phyloP scores from a whole-genome alignment of 176 grass and related monocot species.

The Musa itinerans region DNA sequence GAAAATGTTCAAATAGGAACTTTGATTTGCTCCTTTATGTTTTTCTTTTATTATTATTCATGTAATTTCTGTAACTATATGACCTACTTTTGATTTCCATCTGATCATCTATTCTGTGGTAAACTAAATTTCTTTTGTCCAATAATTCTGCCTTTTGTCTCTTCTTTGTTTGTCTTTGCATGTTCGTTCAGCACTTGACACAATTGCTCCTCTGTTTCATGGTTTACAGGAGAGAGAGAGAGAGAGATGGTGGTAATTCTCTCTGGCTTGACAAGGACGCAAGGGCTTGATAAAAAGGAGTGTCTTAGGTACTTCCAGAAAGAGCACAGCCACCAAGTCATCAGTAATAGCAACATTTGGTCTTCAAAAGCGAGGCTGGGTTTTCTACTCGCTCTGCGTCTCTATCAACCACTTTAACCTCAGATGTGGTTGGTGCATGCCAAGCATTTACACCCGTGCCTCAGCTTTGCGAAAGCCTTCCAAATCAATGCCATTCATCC shows the following conservation, averaged over 20 bases:
- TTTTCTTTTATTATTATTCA: no score
- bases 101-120: no score
- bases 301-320: not conserved
- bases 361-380: not conserved
- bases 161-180: no score
- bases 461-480: not conserved
- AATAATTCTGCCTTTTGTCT: no score
- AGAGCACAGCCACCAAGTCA: not conserved
- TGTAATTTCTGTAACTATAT: no score
- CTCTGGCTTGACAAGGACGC: not conserved
- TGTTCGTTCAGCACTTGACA: no score
- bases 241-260: not conserved
- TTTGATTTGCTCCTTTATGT: no score
- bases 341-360: not conserved
- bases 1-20: no score
- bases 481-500: not conserved
- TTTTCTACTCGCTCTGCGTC: not conserved
- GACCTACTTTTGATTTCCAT: no score
- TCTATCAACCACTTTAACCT: not conserved
- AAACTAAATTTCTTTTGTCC: no score
- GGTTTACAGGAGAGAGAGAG: not conserved
- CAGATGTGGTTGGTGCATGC: not conserved
- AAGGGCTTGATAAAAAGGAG: not conserved
- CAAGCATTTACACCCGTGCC: not conserved
- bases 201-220: not conserved